Evolutionary conservation across 2,329 filamentous ascomycete species (phyloP).

Genomic region (Pseudofabraea citricarpa): DNA sequence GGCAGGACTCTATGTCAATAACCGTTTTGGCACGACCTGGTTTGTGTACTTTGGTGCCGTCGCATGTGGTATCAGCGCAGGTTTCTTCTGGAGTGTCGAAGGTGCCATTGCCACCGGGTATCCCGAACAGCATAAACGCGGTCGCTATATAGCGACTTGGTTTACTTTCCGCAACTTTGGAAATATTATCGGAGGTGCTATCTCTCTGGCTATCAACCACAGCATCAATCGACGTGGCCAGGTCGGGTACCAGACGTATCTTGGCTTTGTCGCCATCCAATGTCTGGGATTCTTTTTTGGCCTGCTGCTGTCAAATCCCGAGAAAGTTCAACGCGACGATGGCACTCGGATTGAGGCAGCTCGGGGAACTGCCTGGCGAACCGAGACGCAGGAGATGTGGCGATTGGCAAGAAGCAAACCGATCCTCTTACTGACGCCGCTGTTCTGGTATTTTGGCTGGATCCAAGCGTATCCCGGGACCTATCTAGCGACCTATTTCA

Average conservation of each 20-base stretch:
- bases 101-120: constrained; percentile 37
- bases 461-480: constrained; percentile 36
- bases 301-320: constrained; percentile 36
- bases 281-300: constrained; percentile 37
- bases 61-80: constrained; percentile 33
- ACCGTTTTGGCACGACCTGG: constrained; percentile 32
- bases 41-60: constrained; percentile 34
- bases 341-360: constrained; percentile 32
- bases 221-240: constrained; percentile 30
- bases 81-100: constrained; percentile 38
- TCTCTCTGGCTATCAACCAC: constrained; percentile 42
- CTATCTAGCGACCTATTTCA: constrained; percentile 37
- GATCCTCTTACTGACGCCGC: constrained; percentile 31
- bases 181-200: constrained; percentile 43
- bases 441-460: constrained; percentile 35
- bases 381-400: constrained; percentile 33
- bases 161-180: constrained; percentile 35
- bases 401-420: constrained; percentile 25
- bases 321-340: constrained; percentile 38
- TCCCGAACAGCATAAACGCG: constrained; percentile 24
- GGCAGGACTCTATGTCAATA: constrained; percentile 35
- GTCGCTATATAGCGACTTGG: constrained; percentile 28
- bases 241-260: constrained; percentile 34
- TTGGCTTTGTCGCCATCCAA: constrained; percentile 41
- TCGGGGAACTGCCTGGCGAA: constrained; percentile 25